Evolutionary conservation across 768 basidiomycete species (phyloP).

Genomic region (Podaxis rugospora): DNA sequence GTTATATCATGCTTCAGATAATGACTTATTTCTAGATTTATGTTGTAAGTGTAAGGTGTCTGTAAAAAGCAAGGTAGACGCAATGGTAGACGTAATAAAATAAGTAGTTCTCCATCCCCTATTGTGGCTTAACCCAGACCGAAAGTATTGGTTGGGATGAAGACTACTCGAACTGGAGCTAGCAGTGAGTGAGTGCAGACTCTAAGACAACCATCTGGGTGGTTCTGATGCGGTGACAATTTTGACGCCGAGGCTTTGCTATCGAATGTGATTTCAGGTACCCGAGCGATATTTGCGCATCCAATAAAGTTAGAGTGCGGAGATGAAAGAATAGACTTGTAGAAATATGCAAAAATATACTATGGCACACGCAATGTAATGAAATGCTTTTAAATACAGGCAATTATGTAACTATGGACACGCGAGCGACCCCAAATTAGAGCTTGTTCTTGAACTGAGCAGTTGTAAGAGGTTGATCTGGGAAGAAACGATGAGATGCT

Average conservation of each 20-base stretch:
- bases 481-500: not conserved
- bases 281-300: not conserved
- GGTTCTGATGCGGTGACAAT: too few relatives aligned
- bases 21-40: not conserved
- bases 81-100: too few relatives aligned
- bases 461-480: conserved; percentile 18
- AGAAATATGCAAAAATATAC: not conserved
- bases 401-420: not conserved
- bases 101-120: too few relatives aligned
- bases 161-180: too few relatives aligned
- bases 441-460: conserved; percentile 22
- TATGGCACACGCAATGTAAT: not conserved
- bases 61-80: not conserved
- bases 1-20: not conserved
- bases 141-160: too few relatives aligned
- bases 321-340: not conserved
- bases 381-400: not conserved
- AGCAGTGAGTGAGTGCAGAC: too few relatives aligned
- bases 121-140: too few relatives aligned
- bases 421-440: conserved; percentile 5
- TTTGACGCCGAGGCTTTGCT: too few relatives aligned
- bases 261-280: too few relatives aligned
- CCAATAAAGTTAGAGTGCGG: not conserved
- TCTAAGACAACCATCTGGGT: too few relatives aligned
- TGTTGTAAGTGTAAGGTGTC: not conserved